Conservation (phyloP, 2,329 filamentous ascomycete genomes). For the Fusarium pininemorale region DNA sequence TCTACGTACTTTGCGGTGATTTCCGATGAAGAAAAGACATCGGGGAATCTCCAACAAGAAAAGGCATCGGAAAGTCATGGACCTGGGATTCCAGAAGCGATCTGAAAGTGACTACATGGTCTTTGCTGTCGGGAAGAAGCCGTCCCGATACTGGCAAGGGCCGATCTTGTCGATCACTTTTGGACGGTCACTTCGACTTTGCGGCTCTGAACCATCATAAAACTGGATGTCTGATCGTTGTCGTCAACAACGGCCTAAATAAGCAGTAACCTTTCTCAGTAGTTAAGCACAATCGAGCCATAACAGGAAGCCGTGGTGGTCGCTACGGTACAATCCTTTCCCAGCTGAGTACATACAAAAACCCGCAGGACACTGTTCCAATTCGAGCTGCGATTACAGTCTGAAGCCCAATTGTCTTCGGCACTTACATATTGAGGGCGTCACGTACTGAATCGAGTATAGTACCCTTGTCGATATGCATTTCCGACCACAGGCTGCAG, state of each 20-base stretch:
- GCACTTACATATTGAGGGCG: constrained; percentile 26
- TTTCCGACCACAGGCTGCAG: not conserved
- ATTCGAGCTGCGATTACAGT: constrained; percentile 24
- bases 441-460: constrained; percentile 19
- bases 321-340: constrained; percentile 5
- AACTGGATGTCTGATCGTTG: constrained; percentile 1
- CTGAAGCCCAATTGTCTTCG: constrained; percentile 9
- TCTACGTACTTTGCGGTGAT: not conserved
- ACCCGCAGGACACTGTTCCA: constrained; percentile 21
- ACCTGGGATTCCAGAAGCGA: constrained; percentile 15
- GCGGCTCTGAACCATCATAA: constrained; percentile 36
- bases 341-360: constrained; percentile 20
- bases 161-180: constrained; percentile 43
- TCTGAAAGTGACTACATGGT: constrained; percentile 21
- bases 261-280: constrained; percentile 1
- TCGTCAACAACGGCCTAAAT: constrained; percentile 2
- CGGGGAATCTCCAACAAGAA: not conserved
- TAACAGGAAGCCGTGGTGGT: constrained; percentile 17
- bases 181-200: constrained; percentile 13
- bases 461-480: constrained; percentile 12
- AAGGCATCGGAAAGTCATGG: not conserved
- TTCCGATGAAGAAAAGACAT: not conserved
- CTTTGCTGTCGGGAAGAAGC: constrained; percentile 28
- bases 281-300: not conserved
- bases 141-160: constrained; percentile 39